Conservation (phyloP, 2,329 filamentous ascomycete species). For the Paraphoma chrysanthemicola region DNA sequence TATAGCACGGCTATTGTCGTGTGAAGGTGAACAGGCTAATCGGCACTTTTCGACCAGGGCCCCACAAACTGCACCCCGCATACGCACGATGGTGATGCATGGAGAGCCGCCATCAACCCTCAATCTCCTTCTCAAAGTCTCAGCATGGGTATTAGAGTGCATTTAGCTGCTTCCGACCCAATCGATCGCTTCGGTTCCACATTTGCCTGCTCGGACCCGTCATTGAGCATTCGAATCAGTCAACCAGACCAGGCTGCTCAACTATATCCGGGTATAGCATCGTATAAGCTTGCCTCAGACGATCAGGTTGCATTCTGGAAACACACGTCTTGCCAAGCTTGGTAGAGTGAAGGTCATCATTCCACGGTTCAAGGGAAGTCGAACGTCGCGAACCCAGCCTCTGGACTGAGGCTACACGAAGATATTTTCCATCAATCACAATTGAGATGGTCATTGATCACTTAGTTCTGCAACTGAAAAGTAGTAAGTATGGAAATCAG, state of each 20-base stretch:
- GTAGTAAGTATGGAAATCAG: not conserved
- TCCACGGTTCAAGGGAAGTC: constrained; percentile 35
- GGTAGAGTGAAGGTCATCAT: constrained; percentile 21
- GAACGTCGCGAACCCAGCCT: constrained; percentile 13
- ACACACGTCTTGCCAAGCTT: constrained; percentile 18
- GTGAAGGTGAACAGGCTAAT: constrained; percentile 37
- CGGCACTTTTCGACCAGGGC: constrained; percentile 23
- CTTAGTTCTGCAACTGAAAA: not conserved
- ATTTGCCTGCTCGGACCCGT: constrained; percentile 3
- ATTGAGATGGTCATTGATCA: not conserved
- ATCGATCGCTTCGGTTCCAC: constrained; percentile 4
- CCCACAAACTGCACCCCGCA: constrained; percentile 37
- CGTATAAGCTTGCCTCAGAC: constrained; percentile 12
- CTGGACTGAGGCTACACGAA: not conserved
- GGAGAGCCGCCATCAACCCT: constrained; percentile 20
- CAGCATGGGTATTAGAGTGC: constrained; percentile 20
- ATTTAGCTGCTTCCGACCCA: constrained; percentile 6
- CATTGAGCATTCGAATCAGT: constrained; percentile 5
- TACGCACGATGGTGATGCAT: constrained; percentile 17
- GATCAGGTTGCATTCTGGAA: constrained; percentile 10
- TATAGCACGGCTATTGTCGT: constrained; percentile 30
- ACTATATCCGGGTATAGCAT: constrained; percentile 8
- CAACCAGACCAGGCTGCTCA: constrained; percentile 9
- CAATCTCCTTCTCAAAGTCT: constrained; percentile 19
- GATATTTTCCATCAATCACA: constrained; percentile 29